Conservation (phyloP, 345 rosid genomes). For the Hevea brasiliensis region DNA sequence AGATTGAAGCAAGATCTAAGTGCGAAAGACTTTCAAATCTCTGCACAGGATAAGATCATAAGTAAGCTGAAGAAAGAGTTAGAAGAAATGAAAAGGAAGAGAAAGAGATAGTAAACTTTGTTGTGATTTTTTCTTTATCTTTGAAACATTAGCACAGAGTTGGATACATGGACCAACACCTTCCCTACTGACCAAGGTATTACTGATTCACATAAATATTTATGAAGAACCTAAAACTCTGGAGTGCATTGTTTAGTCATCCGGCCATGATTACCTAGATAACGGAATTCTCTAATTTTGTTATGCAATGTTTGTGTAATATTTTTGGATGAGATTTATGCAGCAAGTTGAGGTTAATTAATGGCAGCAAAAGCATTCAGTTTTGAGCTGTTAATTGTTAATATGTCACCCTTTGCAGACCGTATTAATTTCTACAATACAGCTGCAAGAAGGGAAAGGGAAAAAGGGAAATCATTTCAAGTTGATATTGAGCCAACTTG, state of each 20-base stretch:
- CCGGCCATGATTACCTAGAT: not conserved
- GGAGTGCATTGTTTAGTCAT: not conserved
- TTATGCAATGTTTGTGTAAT: not conserved
- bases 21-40: conserved; percentile 40
- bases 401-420: too few relatives aligned
- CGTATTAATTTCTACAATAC: too few relatives aligned
- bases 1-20: conserved; percentile 49
- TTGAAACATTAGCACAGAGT: not conserved
- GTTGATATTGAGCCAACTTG: too few relatives aligned
- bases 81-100: conserved; percentile 15
- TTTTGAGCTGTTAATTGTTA: not conserved
- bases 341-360: not conserved
- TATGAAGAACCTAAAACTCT: not conserved
- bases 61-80: conserved; percentile 36
- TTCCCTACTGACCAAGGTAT: not conserved
- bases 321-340: not conserved
- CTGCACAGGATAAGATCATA: conserved; percentile 49
- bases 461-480: too few relatives aligned
- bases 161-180: not conserved
- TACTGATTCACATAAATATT: not conserved
- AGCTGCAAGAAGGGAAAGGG: too few relatives aligned
- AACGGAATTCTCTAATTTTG: too few relatives aligned
- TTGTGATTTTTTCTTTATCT: not conserved
- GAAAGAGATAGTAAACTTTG: not conserved
- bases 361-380: not conserved